Percentiles rank a stretch among this genome's conserved stretches.
phyloP scores from a whole-genome alignment of 768 basidiomycete species.

The Suillus decipiens region DNA sequence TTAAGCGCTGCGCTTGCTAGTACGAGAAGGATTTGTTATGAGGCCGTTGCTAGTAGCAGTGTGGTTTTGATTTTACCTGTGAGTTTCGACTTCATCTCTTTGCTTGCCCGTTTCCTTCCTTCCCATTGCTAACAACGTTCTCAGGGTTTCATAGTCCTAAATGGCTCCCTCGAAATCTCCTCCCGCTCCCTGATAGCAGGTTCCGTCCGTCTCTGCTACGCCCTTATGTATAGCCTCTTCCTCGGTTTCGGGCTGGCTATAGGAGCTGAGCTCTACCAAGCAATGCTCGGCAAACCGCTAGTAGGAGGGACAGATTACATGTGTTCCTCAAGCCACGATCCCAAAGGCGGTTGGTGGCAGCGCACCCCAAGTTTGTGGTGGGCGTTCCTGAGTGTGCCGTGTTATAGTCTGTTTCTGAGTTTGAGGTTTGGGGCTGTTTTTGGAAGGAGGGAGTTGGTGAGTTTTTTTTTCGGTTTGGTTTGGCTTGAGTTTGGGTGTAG shows the following conservation, averaged over 20 bases:
- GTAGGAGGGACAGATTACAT: slow-evolving; percentile 58
- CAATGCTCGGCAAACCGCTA: slow-evolving; percentile 49
- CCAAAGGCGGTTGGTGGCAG: slow-evolving; percentile 71
- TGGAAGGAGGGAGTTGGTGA: slow-evolving; percentile 56
- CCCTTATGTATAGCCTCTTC: slow-evolving; percentile 77
- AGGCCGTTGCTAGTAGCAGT: slow-evolving; percentile 74
- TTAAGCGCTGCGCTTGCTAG: slow-evolving; percentile 72
- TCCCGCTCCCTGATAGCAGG: slow-evolving; percentile 82
- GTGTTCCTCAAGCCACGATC: slow-evolving; percentile 58
- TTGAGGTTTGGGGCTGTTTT: slow-evolving; percentile 63
- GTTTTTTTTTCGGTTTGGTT: slow-evolving; percentile 18
- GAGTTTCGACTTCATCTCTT: slow-evolving; percentile 20
- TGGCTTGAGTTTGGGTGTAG: not conserved
- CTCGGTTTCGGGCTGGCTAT: slow-evolving; percentile 83
- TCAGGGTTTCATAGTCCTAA: slow-evolving; percentile 66
- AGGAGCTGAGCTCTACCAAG: slow-evolving; percentile 67
- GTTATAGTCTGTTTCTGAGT: slow-evolving; percentile 67
- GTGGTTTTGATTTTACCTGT: slow-evolving; percentile 82
- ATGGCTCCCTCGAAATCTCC: slow-evolving; percentile 75
- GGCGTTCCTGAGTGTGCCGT: slow-evolving; percentile 75
- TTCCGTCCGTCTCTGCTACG: slow-evolving; percentile 81
- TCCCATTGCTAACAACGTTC: not conserved
- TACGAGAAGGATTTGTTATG: slow-evolving; percentile 74
- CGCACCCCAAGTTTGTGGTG: slow-evolving; percentile 68
- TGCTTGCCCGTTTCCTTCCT: not conserved